These are phyloP conservation scores for Geranium brycei DNA, from an alignment of 345 rosid genomes.

Conservation along the genomic window DNA sequence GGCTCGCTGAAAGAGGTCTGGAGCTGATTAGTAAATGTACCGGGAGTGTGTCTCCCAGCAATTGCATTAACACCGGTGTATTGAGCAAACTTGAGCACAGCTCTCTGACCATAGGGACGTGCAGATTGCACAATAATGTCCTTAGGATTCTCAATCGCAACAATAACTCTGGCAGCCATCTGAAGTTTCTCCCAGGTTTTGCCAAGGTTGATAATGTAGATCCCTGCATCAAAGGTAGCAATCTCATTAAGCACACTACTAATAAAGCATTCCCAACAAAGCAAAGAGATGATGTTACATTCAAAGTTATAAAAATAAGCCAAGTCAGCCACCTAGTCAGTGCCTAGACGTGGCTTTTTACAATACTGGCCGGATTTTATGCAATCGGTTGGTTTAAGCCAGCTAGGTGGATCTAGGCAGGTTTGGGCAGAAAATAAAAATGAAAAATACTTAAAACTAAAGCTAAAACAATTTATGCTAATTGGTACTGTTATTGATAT, in stretches of 20 bases:
- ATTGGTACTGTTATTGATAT: no score
- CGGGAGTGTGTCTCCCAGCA: slow-evolving; percentile 97
- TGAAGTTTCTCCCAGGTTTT: slow-evolving; percentile 80
- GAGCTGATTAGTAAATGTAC: slow-evolving; percentile 85
- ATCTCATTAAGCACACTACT: neutral
- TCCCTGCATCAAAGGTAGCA: slow-evolving; percentile 25
- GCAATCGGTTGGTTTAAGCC: no score
- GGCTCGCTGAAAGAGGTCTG: slow-evolving; percentile 88
- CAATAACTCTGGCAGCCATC: slow-evolving; percentile 75
- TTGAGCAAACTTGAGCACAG: slow-evolving; percentile 80
- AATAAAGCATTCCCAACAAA: no score
- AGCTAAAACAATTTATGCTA: no score
- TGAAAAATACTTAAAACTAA: no score
- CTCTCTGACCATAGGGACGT: slow-evolving; percentile 94
- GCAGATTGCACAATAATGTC: slow-evolving; percentile 93
- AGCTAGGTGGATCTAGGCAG: no score
- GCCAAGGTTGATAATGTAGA: slow-evolving; percentile 80
- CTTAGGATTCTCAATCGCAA: slow-evolving; percentile 65
- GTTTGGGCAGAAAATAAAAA: no score
- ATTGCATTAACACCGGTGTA: slow-evolving; percentile 85
- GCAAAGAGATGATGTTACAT: no score
- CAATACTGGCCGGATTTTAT: no score
- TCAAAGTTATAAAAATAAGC: no score
- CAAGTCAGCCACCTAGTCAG: no score
- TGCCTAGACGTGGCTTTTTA: no score